Percentiles rank a stretch among this genome's conserved stretches.
Evolutionary conservation across 176 grass and related monocot genomes (phyloP).

Genomic region (Hordeum vulgare): DNA sequence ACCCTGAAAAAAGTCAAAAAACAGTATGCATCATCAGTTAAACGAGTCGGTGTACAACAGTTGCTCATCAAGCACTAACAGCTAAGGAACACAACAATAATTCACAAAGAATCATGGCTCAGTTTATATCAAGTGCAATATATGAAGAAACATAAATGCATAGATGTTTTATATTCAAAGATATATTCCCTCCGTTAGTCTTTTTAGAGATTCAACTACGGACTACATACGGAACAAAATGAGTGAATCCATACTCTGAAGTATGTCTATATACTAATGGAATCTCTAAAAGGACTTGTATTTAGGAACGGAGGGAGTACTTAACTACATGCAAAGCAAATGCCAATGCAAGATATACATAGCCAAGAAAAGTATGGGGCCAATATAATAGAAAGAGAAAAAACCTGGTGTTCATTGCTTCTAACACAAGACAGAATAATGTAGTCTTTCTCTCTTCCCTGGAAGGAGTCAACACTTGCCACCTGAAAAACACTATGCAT

Average conservation of each 20-base stretch:
- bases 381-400: conserved; percentile 13
- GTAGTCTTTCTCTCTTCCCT: conserved; percentile 99
- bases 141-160: background rate
- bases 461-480: conserved; percentile 98
- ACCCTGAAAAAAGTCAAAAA: conserved; percentile 50
- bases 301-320: too few relatives aligned
- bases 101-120: background rate
- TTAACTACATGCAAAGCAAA: background rate
- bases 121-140: background rate
- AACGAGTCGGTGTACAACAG: background rate
- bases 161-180: background rate
- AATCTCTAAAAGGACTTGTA: too few relatives aligned
- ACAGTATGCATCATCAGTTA: background rate
- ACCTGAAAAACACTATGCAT: conserved; percentile 52
- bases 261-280: too few relatives aligned
- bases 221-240: too few relatives aligned
- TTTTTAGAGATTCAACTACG: too few relatives aligned
- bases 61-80: conserved; percentile 1
- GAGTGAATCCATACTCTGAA: too few relatives aligned
- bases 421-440: conserved; percentile 99
- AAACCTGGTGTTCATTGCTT: conserved; percentile 98
- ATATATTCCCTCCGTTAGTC: too few relatives aligned
- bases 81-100: background rate
- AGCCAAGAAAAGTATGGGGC: background rate
- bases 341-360: background rate